Conservation (phyloP, 371 early-diverging fungal species). For the Chytridium lagenaria region DNA sequence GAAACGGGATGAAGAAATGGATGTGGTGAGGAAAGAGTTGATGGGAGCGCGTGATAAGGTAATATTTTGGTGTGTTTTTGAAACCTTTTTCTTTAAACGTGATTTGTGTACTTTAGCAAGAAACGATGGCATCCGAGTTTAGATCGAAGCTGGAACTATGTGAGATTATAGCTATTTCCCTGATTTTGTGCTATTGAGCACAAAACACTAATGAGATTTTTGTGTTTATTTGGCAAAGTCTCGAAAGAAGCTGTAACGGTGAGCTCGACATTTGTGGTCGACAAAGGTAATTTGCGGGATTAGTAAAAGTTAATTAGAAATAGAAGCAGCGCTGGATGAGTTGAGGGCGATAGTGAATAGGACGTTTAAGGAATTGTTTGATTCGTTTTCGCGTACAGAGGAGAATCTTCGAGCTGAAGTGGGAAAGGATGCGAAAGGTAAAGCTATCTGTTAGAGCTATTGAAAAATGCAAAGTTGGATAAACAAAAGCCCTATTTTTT, state of each 20-base stretch:
- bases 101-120: not conserved
- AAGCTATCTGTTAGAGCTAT: too few relatives aligned
- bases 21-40: not conserved
- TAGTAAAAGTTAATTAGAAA: not conserved
- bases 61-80: not conserved
- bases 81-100: not conserved
- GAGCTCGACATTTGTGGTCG: not conserved
- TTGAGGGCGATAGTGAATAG: not conserved
- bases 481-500: too few relatives aligned
- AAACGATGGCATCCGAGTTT: not conserved
- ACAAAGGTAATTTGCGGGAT: not conserved
- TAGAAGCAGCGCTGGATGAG: not conserved
- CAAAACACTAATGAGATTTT: too few relatives aligned
- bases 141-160: not conserved
- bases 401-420: not conserved
- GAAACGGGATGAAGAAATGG: not conserved
- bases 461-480: too few relatives aligned
- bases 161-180: not conserved
- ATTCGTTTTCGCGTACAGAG: not conserved
- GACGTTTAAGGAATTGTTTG: not conserved
- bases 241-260: not conserved
- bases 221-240: not conserved
- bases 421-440: not conserved
- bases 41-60: not conserved
- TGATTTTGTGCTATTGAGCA: too few relatives aligned